These are phyloP conservation scores for Pleurotus djamor DNA, from an alignment of 768 basidiomycete genomes.

Conservation along the genomic window DNA sequence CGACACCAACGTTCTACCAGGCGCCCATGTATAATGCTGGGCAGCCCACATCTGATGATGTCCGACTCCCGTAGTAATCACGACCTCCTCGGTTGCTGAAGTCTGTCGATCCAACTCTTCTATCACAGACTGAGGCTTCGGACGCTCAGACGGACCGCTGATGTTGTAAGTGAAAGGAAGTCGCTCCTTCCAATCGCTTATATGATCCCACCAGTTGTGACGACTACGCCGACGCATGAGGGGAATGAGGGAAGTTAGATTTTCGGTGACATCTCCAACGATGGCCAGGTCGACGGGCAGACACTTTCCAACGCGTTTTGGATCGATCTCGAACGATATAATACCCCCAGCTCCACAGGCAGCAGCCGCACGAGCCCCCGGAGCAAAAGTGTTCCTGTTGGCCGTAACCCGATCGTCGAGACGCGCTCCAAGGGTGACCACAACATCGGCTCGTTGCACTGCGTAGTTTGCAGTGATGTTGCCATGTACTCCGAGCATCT, in stretches of 20 bases:
- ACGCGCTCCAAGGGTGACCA: slow-evolving; percentile 94
- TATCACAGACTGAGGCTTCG: slow-evolving; percentile 97
- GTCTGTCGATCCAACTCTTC: slow-evolving; percentile 87
- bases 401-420: slow-evolving; percentile 99
- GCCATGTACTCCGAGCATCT: slow-evolving; percentile 99
- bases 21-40: slow-evolving; percentile 88
- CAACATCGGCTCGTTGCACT: slow-evolving; percentile 96
- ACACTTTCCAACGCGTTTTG: slow-evolving; percentile 99
- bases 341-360: slow-evolving; percentile 87
- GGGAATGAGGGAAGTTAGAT: slow-evolving; percentile 80
- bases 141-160: slow-evolving; percentile 52
- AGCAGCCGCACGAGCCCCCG: slow-evolving; percentile 85
- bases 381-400: slow-evolving; percentile 85
- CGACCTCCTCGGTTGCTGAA: slow-evolving; percentile 60
- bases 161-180: slow-evolving; percentile 90
- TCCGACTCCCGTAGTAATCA: slow-evolving; percentile 93
- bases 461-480: slow-evolving; percentile 96
- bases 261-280: slow-evolving; percentile 89
- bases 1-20: slow-evolving; percentile 85
- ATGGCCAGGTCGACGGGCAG: slow-evolving; percentile 92
- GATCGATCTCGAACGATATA: slow-evolving; percentile 98
- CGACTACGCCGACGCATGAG: slow-evolving; percentile 65
- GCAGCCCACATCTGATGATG: slow-evolving; percentile 99
- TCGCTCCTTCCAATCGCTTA: slow-evolving; percentile 78
- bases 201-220: slow-evolving; percentile 78